Percentiles rank a stretch among this genome's conserved stretches.
Conservation (phyloP, 108 stramenopile species). For the Nannochloropsis oceanica region DNA sequence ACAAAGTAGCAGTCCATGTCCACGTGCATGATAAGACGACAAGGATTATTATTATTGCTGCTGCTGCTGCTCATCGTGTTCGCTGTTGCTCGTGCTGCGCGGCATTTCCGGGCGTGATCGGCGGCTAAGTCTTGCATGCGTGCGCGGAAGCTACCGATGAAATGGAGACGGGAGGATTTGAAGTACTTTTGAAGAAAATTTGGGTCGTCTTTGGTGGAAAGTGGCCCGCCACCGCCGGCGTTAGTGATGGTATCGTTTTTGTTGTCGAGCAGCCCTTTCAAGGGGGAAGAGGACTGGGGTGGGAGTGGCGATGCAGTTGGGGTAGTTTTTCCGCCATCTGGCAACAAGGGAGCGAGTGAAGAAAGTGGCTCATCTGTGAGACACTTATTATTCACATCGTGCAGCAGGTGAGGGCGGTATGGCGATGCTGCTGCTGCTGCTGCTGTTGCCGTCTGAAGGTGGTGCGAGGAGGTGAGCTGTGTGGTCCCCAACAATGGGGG, state of each 20-base stretch:
- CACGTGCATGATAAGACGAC: constrained; percentile 64
- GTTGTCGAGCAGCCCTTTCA: background rate
- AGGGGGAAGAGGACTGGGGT: background rate
- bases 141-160: background rate
- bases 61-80: background rate
- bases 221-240: constrained; percentile 10
- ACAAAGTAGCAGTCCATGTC: constrained; percentile 97
- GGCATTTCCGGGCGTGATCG: background rate
- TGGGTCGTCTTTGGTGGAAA: constrained; percentile 30
- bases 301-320: background rate
- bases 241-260: background rate
- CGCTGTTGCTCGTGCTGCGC: background rate
- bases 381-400: too few species aligned
- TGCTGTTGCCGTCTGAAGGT: background rate
- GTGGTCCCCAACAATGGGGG: background rate
- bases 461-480: background rate
- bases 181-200: constrained; percentile 36
- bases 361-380: background rate
- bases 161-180: background rate
- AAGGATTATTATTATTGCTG: background rate
- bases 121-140: background rate
- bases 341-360: background rate
- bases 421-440: background rate
- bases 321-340: background rate
- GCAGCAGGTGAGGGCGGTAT: background rate